These are phyloP conservation scores for Citrus cavaleriei DNA, from an alignment of 345 rosid species.

Conservation along the genomic window DNA sequence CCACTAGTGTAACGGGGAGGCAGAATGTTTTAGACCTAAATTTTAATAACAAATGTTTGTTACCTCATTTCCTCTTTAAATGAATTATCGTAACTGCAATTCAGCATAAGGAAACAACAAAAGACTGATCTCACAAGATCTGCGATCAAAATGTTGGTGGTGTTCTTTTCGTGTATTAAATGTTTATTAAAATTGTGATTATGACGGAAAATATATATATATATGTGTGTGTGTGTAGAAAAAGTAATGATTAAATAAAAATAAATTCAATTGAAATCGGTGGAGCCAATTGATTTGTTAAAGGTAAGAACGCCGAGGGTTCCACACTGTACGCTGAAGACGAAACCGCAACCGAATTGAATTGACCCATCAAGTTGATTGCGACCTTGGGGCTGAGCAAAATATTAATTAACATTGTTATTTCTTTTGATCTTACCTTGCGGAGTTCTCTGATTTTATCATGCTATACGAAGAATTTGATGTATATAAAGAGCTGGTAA, in stretches of 20 bases:
- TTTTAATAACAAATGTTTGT: not conserved
- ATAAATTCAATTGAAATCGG: not conserved
- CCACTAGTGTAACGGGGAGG: not conserved
- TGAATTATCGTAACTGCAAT: not conserved
- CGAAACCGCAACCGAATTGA: constrained; percentile 24
- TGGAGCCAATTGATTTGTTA: not conserved
- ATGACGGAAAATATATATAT: not conserved
- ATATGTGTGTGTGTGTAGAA: not conserved
- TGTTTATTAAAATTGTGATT: constrained; percentile 1
- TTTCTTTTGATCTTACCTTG: too few relatives aligned
- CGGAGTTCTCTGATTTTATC: too few relatives aligned
- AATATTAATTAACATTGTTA: not conserved
- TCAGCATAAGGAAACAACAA: not conserved
- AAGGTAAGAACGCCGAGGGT: not conserved
- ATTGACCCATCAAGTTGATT: constrained; percentile 6
- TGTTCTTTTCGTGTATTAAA: constrained; percentile 3
- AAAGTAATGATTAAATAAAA: not conserved
- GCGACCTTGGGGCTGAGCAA: not conserved
- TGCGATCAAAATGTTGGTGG: not conserved
- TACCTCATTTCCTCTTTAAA: not conserved
- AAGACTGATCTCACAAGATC: not conserved
- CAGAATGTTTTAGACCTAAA: not conserved
- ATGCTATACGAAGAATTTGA: too few relatives aligned
- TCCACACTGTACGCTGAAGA: constrained; percentile 20
- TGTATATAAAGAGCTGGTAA: too few relatives aligned